Conservation (phyloP, 768 basidiomycete genomes). For the Rhizopogon vesiculosus region DNA sequence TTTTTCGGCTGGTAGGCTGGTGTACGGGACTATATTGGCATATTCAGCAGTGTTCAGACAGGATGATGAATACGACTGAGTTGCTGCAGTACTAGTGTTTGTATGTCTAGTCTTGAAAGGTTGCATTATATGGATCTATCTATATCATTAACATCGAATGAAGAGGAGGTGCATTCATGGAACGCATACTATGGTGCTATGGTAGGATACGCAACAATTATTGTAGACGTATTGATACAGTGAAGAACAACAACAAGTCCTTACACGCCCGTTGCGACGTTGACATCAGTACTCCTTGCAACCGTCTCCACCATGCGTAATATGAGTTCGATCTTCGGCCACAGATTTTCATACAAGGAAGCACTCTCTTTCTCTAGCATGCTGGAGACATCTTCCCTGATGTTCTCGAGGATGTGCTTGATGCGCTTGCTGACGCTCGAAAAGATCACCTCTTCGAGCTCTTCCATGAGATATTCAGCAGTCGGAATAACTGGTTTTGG, state of each 20-base stretch:
- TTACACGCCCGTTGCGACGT: neutral
- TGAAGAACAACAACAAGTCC: neutral
- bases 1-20: slow-evolving; percentile 42
- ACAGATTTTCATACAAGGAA: slow-evolving; percentile 19
- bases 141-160: slow-evolving; percentile 3
- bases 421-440: slow-evolving; percentile 22
- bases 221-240: neutral
- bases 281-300: slow-evolving; percentile 3
- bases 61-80: slow-evolving; percentile 71
- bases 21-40: slow-evolving; percentile 87
- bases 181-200: neutral
- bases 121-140: slow-evolving; percentile 13
- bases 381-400: slow-evolving; percentile 21
- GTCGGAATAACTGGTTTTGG: slow-evolving; percentile 16
- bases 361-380: slow-evolving; percentile 17
- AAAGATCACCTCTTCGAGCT: slow-evolving; percentile 19
- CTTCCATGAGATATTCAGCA: slow-evolving; percentile 24
- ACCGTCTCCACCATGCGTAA: slow-evolving; percentile 28
- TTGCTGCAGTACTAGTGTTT: neutral
- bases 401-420: slow-evolving; percentile 8
- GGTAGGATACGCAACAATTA: neutral
- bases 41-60: slow-evolving; percentile 82
- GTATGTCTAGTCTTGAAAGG: neutral
- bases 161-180: neutral
- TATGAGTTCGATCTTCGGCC: slow-evolving; percentile 20